Conservation (phyloP, 208 protist genomes). For the Acanthamoeba healyi region DNA sequence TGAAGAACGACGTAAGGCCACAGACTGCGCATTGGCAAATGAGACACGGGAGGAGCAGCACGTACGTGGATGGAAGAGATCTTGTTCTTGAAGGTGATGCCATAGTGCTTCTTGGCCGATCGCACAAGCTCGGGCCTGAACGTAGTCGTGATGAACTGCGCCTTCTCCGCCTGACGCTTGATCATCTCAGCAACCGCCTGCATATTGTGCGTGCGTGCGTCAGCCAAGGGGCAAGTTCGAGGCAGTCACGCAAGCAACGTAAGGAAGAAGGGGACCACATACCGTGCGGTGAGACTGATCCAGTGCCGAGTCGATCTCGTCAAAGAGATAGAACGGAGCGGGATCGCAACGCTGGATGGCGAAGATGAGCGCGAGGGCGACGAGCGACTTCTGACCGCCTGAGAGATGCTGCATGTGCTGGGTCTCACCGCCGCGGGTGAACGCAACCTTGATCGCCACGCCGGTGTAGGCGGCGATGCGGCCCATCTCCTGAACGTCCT, state of each 20-base stretch:
- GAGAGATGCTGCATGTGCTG: constrained; percentile 95
- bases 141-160: constrained; percentile 98
- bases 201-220: too few relatives aligned
- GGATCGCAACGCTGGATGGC: constrained; percentile 99
- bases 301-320: constrained; percentile 99
- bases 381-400: constrained; percentile 98
- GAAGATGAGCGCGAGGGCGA: constrained; percentile 99
- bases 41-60: neutral
- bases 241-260: too few relatives aligned
- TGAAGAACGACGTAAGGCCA: constrained; percentile 45
- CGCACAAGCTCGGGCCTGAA: constrained; percentile 98
- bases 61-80: constrained; percentile 92
- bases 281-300: constrained; percentile 96
- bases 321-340: constrained; percentile 99
- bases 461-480: constrained; percentile 89
- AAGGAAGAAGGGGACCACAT: constrained; percentile 53
- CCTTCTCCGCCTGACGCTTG: constrained; percentile 92
- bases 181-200: constrained; percentile 94
- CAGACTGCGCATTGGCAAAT: neutral
- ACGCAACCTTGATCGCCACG: constrained; percentile 93
- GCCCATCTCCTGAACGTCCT: neutral
- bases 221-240: too few relatives aligned
- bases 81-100: constrained; percentile 97
- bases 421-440: constrained; percentile 79
- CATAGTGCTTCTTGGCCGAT: constrained; percentile 95